Evolutionary conservation across 805 yeast species (phyloP).

Genomic region (Wickerhamiella lipophila): DNA sequence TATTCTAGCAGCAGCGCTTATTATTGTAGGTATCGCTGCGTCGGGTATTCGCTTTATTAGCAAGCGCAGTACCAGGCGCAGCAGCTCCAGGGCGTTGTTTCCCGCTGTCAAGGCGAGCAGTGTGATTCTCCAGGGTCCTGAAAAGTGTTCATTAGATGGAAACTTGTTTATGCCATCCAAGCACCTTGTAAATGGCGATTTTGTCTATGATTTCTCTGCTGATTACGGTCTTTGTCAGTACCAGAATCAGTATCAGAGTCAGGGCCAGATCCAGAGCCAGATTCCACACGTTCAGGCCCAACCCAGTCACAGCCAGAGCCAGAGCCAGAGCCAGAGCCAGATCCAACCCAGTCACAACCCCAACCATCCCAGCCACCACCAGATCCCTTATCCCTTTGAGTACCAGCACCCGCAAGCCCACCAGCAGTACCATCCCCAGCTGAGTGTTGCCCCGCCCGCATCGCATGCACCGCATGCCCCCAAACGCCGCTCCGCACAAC

Average conservation of each 20-base stretch:
- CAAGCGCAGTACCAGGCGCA: neutral
- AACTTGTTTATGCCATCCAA: neutral
- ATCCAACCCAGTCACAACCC: no score
- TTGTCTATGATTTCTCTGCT: neutral
- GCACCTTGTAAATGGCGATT: neutral
- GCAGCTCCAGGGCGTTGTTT: neutral
- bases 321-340: no score
- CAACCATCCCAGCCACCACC: no score
- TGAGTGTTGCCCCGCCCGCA: no score
- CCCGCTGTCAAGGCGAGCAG: neutral
- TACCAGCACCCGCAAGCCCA: neutral
- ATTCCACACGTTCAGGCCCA: no score
- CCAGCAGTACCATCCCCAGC: no score
- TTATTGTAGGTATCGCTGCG: neutral
- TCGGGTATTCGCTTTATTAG: neutral
- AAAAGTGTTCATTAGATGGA: neutral
- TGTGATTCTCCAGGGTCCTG: constrained; percentile 1
- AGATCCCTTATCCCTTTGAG: no score
- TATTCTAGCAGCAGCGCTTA: neutral
- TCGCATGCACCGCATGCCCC: no score
- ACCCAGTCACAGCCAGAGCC: no score
- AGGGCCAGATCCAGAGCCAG: no score
- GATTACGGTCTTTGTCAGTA: neutral
- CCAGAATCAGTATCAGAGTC: neutral
- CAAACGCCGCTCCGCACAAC: neutral